phyloP scores from a whole-genome alignment of 2,329 filamentous ascomycete genomes.

The Cladophialophora psammophila region DNA sequence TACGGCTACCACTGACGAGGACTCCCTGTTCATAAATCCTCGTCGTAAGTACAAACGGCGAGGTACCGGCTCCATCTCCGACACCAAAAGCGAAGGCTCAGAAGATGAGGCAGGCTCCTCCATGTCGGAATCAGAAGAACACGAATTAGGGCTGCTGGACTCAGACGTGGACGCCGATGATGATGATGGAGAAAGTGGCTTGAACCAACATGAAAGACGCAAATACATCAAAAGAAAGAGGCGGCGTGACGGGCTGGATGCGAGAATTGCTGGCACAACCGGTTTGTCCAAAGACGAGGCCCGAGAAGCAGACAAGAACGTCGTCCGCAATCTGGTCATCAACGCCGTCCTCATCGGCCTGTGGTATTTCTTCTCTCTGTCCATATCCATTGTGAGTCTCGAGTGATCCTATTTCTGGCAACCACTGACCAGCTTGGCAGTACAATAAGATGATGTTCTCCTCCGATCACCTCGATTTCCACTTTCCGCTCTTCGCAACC shows the following conservation, averaged over 20 bases:
- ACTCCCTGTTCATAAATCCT: slow-evolving; percentile 35
- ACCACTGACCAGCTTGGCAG: slow-evolving; percentile 53
- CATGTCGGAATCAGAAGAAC: slow-evolving; percentile 59
- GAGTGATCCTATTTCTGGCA: background rate
- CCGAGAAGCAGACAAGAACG: slow-evolving; percentile 75
- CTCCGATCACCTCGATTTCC: slow-evolving; percentile 78
- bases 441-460: slow-evolving; percentile 99
- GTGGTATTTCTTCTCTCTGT: slow-evolving; percentile 93
- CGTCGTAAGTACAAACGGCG: slow-evolving; percentile 40
- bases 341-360: slow-evolving; percentile 83
- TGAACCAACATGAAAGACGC: slow-evolving; percentile 76
- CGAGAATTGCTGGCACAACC: slow-evolving; percentile 67
- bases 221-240: slow-evolving; percentile 71
- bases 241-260: slow-evolving; percentile 73
- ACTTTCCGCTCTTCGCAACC: slow-evolving; percentile 94
- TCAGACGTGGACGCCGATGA: slow-evolving; percentile 81
- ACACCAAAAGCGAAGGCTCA: slow-evolving; percentile 33
- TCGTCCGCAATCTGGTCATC: slow-evolving; percentile 72
- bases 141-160: slow-evolving; percentile 65
- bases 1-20: slow-evolving; percentile 21
- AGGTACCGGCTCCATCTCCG: slow-evolving; percentile 38
- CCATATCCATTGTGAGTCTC: slow-evolving; percentile 81
- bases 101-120: slow-evolving; percentile 46
- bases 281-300: slow-evolving; percentile 69
- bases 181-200: slow-evolving; percentile 88